A percentile compares a stretch with the other conserved stretches of the same genome.
phyloP scores from a whole-genome alignment of 2,329 filamentous ascomycete genomes.

The Diaporthe ilicicola region DNA sequence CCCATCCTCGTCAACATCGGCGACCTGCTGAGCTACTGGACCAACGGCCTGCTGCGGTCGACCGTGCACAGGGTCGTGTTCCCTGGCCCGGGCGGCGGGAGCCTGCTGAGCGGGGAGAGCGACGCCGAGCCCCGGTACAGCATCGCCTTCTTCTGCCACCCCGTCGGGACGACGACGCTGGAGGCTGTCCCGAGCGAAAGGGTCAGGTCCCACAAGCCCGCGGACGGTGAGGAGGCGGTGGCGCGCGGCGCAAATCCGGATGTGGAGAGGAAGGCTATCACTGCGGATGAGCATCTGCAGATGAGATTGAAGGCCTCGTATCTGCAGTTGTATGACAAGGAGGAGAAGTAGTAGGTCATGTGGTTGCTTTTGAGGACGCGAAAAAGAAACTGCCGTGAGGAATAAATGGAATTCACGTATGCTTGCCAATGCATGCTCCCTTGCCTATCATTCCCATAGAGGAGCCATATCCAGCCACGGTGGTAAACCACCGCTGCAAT shows the following conservation, averaged over 20 bases:
- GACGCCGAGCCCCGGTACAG: slow-evolving; percentile 66
- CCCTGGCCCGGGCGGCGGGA: slow-evolving; percentile 51
- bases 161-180: slow-evolving; percentile 60
- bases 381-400: not conserved
- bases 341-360: slow-evolving; percentile 11
- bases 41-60: slow-evolving; percentile 83
- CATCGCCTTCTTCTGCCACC: slow-evolving; percentile 76
- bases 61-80: slow-evolving; percentile 93
- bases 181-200: slow-evolving; percentile 68
- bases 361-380: not conserved
- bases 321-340: slow-evolving; percentile 57
- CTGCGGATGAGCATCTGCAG: slow-evolving; percentile 69
- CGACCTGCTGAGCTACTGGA: slow-evolving; percentile 84
- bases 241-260: slow-evolving; percentile 50
- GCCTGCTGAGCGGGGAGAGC: slow-evolving; percentile 53
- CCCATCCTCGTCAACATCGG: slow-evolving; percentile 84
- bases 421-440: not conserved
- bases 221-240: slow-evolving; percentile 35
- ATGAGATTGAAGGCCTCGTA: slow-evolving; percentile 70
- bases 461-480: not conserved
- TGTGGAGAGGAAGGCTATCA: slow-evolving; percentile 64
- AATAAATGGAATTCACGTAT: not conserved
- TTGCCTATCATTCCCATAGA: not conserved
- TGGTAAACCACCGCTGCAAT: not conserved
- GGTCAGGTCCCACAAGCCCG: slow-evolving; percentile 50